Evolutionary conservation across 2,329 filamentous ascomycete species (phyloP), one percentile per base, ranked within the genome.

Genomic region (Emericellopsis cladophorae): DNA sequence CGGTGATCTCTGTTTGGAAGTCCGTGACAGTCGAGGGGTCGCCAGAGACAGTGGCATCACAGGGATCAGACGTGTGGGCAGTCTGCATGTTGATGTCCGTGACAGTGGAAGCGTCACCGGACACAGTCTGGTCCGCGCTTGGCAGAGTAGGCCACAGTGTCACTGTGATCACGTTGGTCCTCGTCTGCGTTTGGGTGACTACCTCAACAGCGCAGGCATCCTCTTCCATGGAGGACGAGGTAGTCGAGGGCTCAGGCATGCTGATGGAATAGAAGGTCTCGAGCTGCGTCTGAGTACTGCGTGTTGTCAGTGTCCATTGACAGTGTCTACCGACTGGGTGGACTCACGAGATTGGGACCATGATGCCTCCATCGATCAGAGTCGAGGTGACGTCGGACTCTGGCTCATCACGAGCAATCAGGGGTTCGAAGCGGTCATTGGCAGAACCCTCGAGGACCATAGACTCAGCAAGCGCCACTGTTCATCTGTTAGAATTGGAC

Each of bases 311-410:
- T 40, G 21, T 39, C 7, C 42, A 37, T 36, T 7, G 9, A 21
- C 6, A 39, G 22, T 12, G 37, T 12, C 9, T 29, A 29, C 12
- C 12, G 26, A 5, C 14, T 11, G 23, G 31, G 16, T n/a, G 23
- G 10, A 48, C 60, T 52, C 49, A 63, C 60, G 58, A 58, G 45
- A 61, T 51, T 2, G 60, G 57, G 21, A 59, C 50, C 36, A 49
- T 55, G 42, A 54, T 45, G 29, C 45, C 48, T 10, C 43, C 42
- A 14, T 34, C 34, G 31, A 36, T 15, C 14, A 18, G 29, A 15
- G 41, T 43, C 8, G 26, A 29, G 6, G 26, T 29, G 26, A 29
- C 8, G 26, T 9, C 26, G 26, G 26, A 29, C 26, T 29, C 26
- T 29, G 26, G 26, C 26, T 29, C 26, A 29, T 29, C 26, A 7